Evolutionary conservation across 2,329 filamentous ascomycete species (phyloP), one percentile per base, ranked within the genome.

Genomic region (Gliomastix tumulicola): DNA sequence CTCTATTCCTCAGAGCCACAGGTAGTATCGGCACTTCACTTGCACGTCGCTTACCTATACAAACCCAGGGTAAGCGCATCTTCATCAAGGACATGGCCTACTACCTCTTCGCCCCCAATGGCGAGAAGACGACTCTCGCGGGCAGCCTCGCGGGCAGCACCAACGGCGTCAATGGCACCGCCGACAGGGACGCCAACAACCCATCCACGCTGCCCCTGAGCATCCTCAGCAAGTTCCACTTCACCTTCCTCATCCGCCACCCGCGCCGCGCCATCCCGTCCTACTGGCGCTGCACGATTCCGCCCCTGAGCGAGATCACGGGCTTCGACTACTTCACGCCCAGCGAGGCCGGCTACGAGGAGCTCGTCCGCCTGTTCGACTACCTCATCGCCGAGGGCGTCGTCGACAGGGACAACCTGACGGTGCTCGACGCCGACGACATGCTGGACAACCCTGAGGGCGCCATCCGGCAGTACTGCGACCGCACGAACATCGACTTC

Each of bases 21-120:
- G n/a, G n/a, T n/a, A n/a, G 25, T 28, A 16, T 28, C 25, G n/a
- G 25, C 25, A 13, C 17, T 28, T 5, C 11, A 28, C 6, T n/a
- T 13, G 25, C 17, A 28, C 25, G 17, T 28, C n/a, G 25, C 43
- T 28, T 28, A 28, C 25, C 27, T 15, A 35, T 27, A 37, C 34
- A 43, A n/a, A n/a, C n/a, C 36, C 49, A 94, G 85, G 84, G 81
- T 51, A 95, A 94, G 68, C 85, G 90, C 49, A 68, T 94, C 50
- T 96, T 97, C 67, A 92, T 98, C 74, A 98, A 98, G 63, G 92
- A 97, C 60, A 98, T 97, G 67, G 82, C 85, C 38, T 84, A 96
- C 63, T 97, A 97, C 60, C 71, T 96, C 46, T 71, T 94, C 45
- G 84, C 88, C 6, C 86, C 87, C 4, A 68, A 84, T 44, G 70